Evolutionary conservation across 2,329 filamentous ascomycete species (phyloP), one percentile per base, ranked within the genome.

Genomic region (Whalleya microplaca): DNA sequence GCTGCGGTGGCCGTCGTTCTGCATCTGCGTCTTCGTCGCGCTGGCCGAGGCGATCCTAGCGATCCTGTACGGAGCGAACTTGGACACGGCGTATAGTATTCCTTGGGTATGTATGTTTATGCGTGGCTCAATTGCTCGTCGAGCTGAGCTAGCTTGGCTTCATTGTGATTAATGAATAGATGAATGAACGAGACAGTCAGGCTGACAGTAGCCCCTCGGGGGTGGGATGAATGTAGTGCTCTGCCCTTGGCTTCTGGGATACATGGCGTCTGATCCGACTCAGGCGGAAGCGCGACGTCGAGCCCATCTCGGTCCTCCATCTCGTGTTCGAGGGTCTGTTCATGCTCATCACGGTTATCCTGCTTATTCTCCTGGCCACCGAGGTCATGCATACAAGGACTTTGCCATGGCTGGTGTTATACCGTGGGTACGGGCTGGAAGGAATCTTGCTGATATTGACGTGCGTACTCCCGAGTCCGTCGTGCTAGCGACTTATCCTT

Each of bases 221-320:
- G n/a, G n/a, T n/a, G n/a, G n/a, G n/a, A n/a, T 47, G 32, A 41
- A 29, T 29, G 27, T 41, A 62, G 59, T 53, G 45, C 43, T 21
- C 49, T 8, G 40, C 59, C 19, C 50, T 62, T n/a, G 51, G 48
- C 42, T 12, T 56, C 12, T 62, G 59, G 59, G 51, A 62, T 19
- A 46, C 48, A 29, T 59, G 51, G 40, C 53, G 56, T n/a, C 59
- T 62, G 18, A 46, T 59, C 45, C 52, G 53, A 18, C 23, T 56
- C 7, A 43, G 56, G 21, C 50, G 52, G 37, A 56, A 55, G 29
- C 51, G 50, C 7, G 45, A 50, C 27, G 42, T 40, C 21, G 56
- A 59, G 20, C 23, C 41, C 12, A 51, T 62, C 48, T 62, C 59
- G 8, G 42, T 46, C 27, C 59, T 53, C 49, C 59, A 62, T 12